Base-by-base conservation (phyloP, 768 basidiomycete genomes). In the Collybia sordida region DNA sequence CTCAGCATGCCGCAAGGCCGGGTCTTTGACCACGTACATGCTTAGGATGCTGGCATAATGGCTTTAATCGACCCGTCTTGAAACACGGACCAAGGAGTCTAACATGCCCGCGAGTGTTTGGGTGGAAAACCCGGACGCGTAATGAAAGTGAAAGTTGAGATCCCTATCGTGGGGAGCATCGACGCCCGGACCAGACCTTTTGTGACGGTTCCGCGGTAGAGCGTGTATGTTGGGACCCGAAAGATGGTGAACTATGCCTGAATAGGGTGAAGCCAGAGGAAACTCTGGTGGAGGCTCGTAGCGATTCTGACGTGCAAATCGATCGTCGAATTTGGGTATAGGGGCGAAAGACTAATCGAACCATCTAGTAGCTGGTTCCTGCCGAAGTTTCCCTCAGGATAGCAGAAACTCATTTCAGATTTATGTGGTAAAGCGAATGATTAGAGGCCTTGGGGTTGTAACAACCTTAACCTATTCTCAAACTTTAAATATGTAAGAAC, bases 251-350 rank as follows among this genome's bases (percentile, higher is more conserved):
- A 87, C 83, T 87, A 87, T 88, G 84, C 71, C 70, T 86, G 85
- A 84, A 82, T 85, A 88, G 85, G 85, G 85, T 78, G 83, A 88
- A 89, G 88, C 86, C 88, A 90, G 85, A 86, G 88, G 86, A 90
- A 90, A 90, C 88, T 87, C 87, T 88, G 87, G 86, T 90, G 87
- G 87, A 89, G 85, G 88, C 85, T 86, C 83, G 83, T 86, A 90
- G 88, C 86, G 83, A 85, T 90, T 89, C 88, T 90, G 88, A 89
- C 85, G 85, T 90, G 88, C 88, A 90, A 90, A 90, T 38, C 37
- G 37, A 38, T 38, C 37, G 37, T 38, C 37, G 19, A 38, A 38
- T 40, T 40, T 12, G 39, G 12, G 18, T 19, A 41, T 90, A 89
- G 88, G 39, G 39, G 12, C 39, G 12, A 19, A 41, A 90, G 39